Evolutionary conservation across 495 filamentous ascomycete species (phyloP), one percentile per base, ranked within the genome.

Genomic region (Penicillium ucsense): DNA sequence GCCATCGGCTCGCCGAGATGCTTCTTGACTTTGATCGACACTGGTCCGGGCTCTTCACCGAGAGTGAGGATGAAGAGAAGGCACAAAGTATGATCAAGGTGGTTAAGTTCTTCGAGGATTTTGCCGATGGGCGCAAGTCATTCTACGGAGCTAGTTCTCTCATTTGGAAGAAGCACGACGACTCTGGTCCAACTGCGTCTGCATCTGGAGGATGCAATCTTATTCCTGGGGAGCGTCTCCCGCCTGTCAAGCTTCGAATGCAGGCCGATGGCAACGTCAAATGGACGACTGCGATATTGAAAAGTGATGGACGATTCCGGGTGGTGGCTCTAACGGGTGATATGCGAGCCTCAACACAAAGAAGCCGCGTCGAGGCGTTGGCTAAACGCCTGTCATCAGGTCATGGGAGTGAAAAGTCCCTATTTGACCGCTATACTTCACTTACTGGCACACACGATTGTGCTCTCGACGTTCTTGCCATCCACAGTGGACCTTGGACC

Each of bases 1-100:
- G 87, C 33, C 78, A 80, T 44, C 70, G 76, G 8, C 74, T 89
- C 8, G 87, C 87, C 6, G 72, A 85, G 46, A 80, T 82, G 37
- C 68, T 92, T 2, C 68, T 92, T 12, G 71, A 80, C 27, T 89
- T 88, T 54, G 87, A 92, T 63, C 54, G 56, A 1, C 40, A 50
- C 31, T 65, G 55, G 58, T 55, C 59, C 6, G 43, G 42, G 1
- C 41, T 59, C 4, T 65, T 65, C 35, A 52, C 47, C 8, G 52
- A 57, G 4, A 38, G 41, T 9, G 41, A 43, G 9, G 30, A 47
- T 2, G 34, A 49, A 2, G 46, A 40, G 10, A 61, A 61, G 29
- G 38, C 52, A 6, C 44, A 50, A 6, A 47, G 52, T 6, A 67
- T 72, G 56, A 44, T 55, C 4, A 48, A 63, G 6, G 55, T 61